Evolutionary conservation across 139 green algal genomes (phyloP), one percentile per base, ranked within the genome.

Genomic region (Tetratostichococcus sp.): DNA sequence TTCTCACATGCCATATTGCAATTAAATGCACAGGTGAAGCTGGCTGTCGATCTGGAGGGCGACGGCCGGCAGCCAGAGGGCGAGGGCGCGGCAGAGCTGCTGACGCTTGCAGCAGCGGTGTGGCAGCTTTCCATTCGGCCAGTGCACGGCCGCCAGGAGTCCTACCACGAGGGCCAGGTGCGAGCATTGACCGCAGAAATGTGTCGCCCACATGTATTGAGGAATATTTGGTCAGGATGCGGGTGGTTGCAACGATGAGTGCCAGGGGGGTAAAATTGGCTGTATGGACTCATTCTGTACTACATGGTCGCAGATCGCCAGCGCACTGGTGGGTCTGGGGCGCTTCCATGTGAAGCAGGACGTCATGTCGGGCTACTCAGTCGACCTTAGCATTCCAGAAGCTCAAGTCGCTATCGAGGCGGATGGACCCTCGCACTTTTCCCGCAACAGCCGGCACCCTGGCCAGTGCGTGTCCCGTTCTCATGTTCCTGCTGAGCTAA

Each of bases 311-410:
- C 50, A 62, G 50, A 62, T 62, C 19, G 50, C 50, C 17, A 62
- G 50, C 19, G 50, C 50, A 17, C 50, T 62, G 50, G 50, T 26
- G 50, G 50, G 50, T 17, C 19, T 62, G 50, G 50, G 50, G 14
- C 50, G 50, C 50, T 62, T 62, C 19, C 50, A 75, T 30, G 17
- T 57, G 22, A 62, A 75, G 19, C 33, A 75, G 19, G 71, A 75
- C 8, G 30, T 62, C 17, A 25, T 35, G 19, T 33, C 71, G 28
- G 71, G 71, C 28, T 75, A 69, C 42, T 33, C 43, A 21, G 50
- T 75, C 21, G 71, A 75, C 66, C 50, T 75, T 8, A 69, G 71
- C 71, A 30, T 75, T 17, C 71, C 71, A 22, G 21, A 21, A 16
- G 22, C 39, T 3, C 65, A 30, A 25, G 23, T 75, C 39, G 71